These are phyloP conservation scores for Penicillium sp. DNA, from an alignment of 2,329 filamentous ascomycete genomes.

Conservation along the genomic window DNA sequence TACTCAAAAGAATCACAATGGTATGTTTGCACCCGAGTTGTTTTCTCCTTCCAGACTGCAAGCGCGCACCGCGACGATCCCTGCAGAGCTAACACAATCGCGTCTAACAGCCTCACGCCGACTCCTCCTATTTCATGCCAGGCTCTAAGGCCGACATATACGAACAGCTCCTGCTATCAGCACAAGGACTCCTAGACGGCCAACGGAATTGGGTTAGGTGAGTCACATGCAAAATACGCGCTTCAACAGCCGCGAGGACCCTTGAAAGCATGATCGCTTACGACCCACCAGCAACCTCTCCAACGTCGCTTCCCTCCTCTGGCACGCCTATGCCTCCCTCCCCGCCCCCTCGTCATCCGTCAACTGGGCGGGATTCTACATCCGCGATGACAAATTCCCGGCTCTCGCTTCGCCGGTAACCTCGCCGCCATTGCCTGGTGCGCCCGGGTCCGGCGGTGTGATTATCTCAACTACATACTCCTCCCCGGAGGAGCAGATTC, in stretches of 20 bases:
- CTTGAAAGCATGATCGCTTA: constrained; percentile 1
- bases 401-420: constrained; percentile 22
- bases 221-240: background rate
- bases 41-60: background rate
- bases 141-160: constrained; percentile 45
- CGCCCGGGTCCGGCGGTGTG: constrained; percentile 8
- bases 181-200: constrained; percentile 38
- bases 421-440: constrained; percentile 19
- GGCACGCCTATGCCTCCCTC: constrained; percentile 47
- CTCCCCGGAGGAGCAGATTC: constrained; percentile 22
- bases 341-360: constrained; percentile 43
- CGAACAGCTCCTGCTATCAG: constrained; percentile 39
- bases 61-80: background rate
- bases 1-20: background rate
- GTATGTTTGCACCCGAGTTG: background rate
- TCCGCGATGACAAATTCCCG: constrained; percentile 44
- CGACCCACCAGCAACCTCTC: constrained; percentile 41
- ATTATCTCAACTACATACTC: constrained; percentile 26
- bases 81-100: constrained; percentile 5
- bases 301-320: constrained; percentile 49
- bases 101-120: constrained; percentile 45
- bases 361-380: constrained; percentile 51
- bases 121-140: constrained; percentile 44
- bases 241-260: background rate
- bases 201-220: constrained; percentile 49